Conservation (phyloP, 2,329 filamentous ascomycete species). For the Claviceps sp. region DNA sequence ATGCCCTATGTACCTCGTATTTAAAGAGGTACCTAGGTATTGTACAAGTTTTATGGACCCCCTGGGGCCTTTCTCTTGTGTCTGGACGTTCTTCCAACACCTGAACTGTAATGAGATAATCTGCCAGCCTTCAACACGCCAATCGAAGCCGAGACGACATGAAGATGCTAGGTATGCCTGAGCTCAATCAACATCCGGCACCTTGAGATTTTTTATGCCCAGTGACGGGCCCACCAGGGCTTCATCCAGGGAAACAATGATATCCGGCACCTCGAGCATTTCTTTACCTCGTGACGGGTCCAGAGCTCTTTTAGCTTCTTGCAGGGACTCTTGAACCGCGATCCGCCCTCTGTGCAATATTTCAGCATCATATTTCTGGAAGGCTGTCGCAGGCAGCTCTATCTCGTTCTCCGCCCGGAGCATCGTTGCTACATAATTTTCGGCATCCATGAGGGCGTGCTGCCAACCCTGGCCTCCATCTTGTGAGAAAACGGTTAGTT, state of each 20-base stretch:
- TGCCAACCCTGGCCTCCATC: constrained; percentile 33
- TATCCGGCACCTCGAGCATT: constrained; percentile 20
- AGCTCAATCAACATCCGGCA: too few species aligned
- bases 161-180: too few species aligned
- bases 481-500: constrained; percentile 2
- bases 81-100: too few species aligned
- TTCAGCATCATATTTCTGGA: constrained; percentile 19
- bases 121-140: too few species aligned
- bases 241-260: too few species aligned
- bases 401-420: constrained; percentile 9
- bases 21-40: too few species aligned
- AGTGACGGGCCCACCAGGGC: too few species aligned
- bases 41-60: too few species aligned
- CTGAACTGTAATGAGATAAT: too few species aligned
- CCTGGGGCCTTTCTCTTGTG: too few species aligned
- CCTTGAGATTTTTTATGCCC: neutral
- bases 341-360: constrained; percentile 19
- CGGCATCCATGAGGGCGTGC: constrained; percentile 27
- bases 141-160: too few species aligned
- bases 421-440: constrained; percentile 23
- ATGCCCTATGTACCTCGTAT: too few species aligned
- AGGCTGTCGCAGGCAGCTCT: constrained; percentile 7
- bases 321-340: constrained; percentile 21
- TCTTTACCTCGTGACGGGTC: constrained; percentile 14
- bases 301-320: constrained; percentile 19